Base-by-base conservation (phyloP, 495 filamentous ascomycete species). In the Clohesyomyces aquaticus region DNA sequence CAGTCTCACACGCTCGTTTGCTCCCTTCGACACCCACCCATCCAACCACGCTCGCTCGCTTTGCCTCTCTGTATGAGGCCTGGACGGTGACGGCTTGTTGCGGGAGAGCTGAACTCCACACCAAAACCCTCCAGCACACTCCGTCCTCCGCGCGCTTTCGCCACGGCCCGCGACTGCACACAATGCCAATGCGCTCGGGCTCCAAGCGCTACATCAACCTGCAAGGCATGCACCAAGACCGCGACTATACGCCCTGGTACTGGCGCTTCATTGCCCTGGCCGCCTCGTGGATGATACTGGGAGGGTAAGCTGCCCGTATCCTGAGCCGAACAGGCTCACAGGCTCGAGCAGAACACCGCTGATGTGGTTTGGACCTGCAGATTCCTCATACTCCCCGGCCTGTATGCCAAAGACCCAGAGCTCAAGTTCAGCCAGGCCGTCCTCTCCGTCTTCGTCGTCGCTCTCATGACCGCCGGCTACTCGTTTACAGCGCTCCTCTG, bases 381-480 rank as follows among this genome's bases (percentile, higher is more conserved):
- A 47, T 77, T 70, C 61, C 64, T 76, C 18, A 75, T 75, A 45
- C 66, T 76, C 14, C 73, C 73, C 10, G 65, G 72, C 6, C 72
- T 75, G 21, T 76, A 72, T 69, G 68, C 71, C 35, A 67, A 63
- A 19, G 66, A 71, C 25, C 38, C 63, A 10, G 18, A 71, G 28
- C 66, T 75, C 28, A 71, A 68, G 52, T 63, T 74, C 26, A 71
- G 67, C 59, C 59, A 67, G 18, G 45, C 60, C 1, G 74, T 69
- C 11, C 61, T 77, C 21, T 68, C 64, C 22, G 70, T 77, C 65
- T 72, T 77, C 54, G 66, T 70, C 32, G 69, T 72, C 45, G 70
- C 67, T 2, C 59, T 77, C n/a, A 63, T 77, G 22, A 71, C 74
- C 2, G 70, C 67, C 21, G 75, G 75, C n/a, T 74, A 76, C 64